phyloP scores from a whole-genome alignment of 805 yeast genomes.

The Barnettozyma populi region DNA sequence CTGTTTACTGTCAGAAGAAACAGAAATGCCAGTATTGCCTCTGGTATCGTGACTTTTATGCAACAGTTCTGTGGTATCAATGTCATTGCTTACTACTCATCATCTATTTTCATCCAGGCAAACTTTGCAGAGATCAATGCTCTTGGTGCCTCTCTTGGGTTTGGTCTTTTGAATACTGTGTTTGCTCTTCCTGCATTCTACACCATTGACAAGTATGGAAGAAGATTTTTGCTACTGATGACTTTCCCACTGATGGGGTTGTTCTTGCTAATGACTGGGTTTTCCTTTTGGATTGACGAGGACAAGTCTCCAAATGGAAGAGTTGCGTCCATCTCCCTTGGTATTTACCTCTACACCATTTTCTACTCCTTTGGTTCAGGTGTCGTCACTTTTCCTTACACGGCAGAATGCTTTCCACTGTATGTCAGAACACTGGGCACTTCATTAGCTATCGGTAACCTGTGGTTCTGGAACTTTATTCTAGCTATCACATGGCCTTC shows the following conservation, averaged over 20 bases:
- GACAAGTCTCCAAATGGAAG: conserved; percentile 40
- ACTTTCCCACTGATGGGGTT: conserved; percentile 63
- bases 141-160: conserved; percentile 79
- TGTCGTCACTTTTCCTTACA: conserved; percentile 84
- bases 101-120: conserved; percentile 65
- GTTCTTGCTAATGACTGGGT: conserved; percentile 57
- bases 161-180: conserved; percentile 72
- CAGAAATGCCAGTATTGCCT: conserved; percentile 75
- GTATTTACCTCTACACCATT: conserved; percentile 66
- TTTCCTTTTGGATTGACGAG: conserved; percentile 63
- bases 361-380: conserved; percentile 85
- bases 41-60: conserved; percentile 82
- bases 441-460: conserved; percentile 70
- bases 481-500: conserved; percentile 79
- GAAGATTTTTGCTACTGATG: conserved; percentile 52
- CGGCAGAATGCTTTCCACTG: conserved; percentile 80
- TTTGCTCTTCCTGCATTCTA: conserved; percentile 81
- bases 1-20: conserved; percentile 71
- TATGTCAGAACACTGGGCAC: conserved; percentile 77
- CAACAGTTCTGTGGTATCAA: conserved; percentile 91
- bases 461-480: conserved; percentile 70
- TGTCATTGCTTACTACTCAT: conserved; percentile 81
- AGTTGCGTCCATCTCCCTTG: conserved; percentile 62
- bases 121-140: conserved; percentile 60
- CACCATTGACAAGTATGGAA: conserved; percentile 73